Evolutionary conservation across 108 stramenopile species (phyloP), one percentile per base, ranked within the genome.

Genomic region (Skeletonema marinoi): DNA sequence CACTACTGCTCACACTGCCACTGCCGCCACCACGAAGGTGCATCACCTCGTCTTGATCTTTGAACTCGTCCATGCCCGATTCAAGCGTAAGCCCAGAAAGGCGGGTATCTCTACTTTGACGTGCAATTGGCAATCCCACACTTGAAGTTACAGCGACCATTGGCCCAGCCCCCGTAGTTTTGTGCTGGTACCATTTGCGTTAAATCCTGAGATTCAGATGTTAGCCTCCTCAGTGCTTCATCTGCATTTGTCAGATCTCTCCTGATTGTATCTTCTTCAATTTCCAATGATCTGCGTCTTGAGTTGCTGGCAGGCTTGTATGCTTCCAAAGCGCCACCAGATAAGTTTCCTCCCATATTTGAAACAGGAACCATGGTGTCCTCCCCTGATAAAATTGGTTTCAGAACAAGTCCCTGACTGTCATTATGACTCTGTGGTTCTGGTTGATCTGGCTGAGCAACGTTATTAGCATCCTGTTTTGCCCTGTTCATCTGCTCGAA

Each of bases 11-110:
- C 29, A 56, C 25, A 25, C 54, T 56, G 25, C 54, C 54, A 25
- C 54, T 46, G 16, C 66, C 75, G 50, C 75, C 75, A 9, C 67
- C 75, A 8, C 67, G 59, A 41, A 76, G 42, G n/a, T 60, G 31
- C 42, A 75, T 39, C 12, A 58, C 74, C 13, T 75, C 73, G 11
- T 74, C 58, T 17, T 66, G 50, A 9, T 56, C 25, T 56, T 10
- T 56, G 44, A n/a, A 46, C 9, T 56, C 54, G 6, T 56, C 54
- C 2, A 19, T 51, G 0, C 6, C 50, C n/a, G 54, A 56, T 25
- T 25, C 25, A 21, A 25, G 9, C 25, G 54, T 56, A 10, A 56
- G 25, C 21, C 16, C 54, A 25, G 44, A 46, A 3, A 46, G 16
- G 44, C 44, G 44, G 16, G 16, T 25, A 29, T 6, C 4, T 8